phyloP scores from a whole-genome alignment of 176 grass and related monocot genomes.

The Olyra latifolia region DNA sequence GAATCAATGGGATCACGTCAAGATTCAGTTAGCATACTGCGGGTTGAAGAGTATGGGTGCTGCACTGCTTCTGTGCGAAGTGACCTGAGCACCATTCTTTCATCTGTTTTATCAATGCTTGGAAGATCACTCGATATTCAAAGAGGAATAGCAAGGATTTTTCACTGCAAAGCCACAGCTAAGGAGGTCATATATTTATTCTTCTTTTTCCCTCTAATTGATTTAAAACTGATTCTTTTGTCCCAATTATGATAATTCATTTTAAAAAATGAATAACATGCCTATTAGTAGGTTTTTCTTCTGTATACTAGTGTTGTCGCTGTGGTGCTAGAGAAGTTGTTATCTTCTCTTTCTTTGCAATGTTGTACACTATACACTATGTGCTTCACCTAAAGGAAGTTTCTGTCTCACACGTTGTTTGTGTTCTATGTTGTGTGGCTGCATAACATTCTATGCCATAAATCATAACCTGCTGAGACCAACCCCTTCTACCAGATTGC shows the following conservation, averaged over 20 bases:
- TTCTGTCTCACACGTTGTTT: background rate
- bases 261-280: conserved; percentile 9
- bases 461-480: background rate
- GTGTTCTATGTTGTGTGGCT: background rate
- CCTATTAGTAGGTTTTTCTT: background rate
- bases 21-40: conserved; percentile 37
- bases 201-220: conserved; percentile 19
- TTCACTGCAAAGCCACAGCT: conserved; percentile 77
- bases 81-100: conserved; percentile 68
- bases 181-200: conserved; percentile 59
- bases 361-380: background rate
- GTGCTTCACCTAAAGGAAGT: background rate
- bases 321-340: background rate
- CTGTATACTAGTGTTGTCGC: background rate
- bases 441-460: background rate
- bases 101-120: conserved; percentile 66
- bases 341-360: background rate
- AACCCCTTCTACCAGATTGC: background rate
- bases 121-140: conserved; percentile 83
- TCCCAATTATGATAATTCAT: background rate
- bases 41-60: conserved; percentile 20
- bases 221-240: background rate
- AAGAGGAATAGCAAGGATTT: conserved; percentile 91
- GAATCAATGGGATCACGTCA: conserved; percentile 66
- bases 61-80: conserved; percentile 35